Conservation (phyloP, 2,329 filamentous ascomycete genomes). For the Sporothrix pseudoabietina region DNA sequence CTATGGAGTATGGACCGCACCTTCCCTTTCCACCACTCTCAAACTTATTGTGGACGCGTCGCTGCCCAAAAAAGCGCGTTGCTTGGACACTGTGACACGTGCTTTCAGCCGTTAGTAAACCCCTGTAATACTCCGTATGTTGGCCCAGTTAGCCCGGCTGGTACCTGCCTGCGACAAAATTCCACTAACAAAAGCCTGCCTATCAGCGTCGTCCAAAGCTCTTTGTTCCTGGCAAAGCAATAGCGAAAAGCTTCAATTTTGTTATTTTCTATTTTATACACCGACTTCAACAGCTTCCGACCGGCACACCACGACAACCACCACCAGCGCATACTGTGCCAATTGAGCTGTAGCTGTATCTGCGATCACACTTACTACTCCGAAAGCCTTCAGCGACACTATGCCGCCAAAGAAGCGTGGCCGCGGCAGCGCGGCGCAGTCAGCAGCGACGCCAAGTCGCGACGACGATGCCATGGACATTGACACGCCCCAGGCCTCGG, state of each 20-base stretch:
- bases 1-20: slow-evolving; percentile 14
- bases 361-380: not conserved
- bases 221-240: not conserved
- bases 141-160: not conserved
- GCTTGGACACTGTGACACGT: slow-evolving; percentile 1
- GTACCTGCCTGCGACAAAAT: not conserved
- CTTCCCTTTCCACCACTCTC: not conserved
- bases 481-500: slow-evolving; percentile 58
- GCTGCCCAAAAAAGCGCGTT: slow-evolving; percentile 22
- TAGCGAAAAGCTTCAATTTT: not conserved
- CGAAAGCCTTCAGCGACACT: not conserved
- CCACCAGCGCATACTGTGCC: not conserved
- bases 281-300: not conserved
- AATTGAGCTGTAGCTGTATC: not conserved
- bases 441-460: slow-evolving; percentile 47
- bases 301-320: not conserved
- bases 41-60: slow-evolving; percentile 25
- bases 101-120: not conserved
- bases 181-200: not conserved
- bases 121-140: not conserved
- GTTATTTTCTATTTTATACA: not conserved
- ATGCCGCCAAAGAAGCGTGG: slow-evolving; percentile 70
- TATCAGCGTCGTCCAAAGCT: not conserved
- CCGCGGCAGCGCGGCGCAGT: slow-evolving; percentile 51
- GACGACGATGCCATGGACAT: slow-evolving; percentile 65